Conservation (phyloP, 805 yeast genomes). For the Teunomyces gatunensis region DNA sequence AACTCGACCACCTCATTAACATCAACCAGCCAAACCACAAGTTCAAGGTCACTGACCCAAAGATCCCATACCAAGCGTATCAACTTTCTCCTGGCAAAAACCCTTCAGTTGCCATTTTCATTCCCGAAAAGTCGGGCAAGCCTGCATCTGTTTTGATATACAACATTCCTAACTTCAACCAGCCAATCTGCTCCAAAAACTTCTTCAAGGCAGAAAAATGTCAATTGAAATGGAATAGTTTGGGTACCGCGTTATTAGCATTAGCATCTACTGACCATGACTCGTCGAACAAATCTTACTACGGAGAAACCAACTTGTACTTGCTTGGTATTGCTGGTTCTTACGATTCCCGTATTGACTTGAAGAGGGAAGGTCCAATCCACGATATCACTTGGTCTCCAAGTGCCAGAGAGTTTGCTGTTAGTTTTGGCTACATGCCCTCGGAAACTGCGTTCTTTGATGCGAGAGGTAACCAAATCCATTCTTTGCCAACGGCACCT, state of each 20-base stretch:
- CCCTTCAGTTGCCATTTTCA: conserved; percentile 86
- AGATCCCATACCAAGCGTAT: conserved; percentile 53
- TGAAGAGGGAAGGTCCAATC: conserved; percentile 93
- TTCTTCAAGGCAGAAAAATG: conserved; percentile 96
- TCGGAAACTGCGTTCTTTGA: conserved; percentile 93
- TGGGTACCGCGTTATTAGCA: conserved; percentile 93
- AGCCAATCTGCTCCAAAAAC: conserved; percentile 80
- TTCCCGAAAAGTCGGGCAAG: conserved; percentile 81
- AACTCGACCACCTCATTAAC: conserved; percentile 25
- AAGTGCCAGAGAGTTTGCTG: conserved; percentile 94
- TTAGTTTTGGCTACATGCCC: conserved; percentile 97
- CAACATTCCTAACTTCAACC: conserved; percentile 69
- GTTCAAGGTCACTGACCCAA: conserved; percentile 52
- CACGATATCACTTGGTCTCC: conserved; percentile 99
- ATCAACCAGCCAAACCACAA: conserved; percentile 55
- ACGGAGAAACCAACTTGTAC: conserved; percentile 93
- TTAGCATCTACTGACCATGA: conserved; percentile 96
- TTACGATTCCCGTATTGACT: conserved; percentile 81
- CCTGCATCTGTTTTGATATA: conserved; percentile 88
- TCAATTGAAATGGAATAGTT: conserved; percentile 85
- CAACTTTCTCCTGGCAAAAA: conserved; percentile 82
- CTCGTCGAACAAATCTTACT: conserved; percentile 87
- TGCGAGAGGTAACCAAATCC: conserved; percentile 84
- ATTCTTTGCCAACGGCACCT: conserved; percentile 80
- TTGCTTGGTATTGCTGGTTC: conserved; percentile 89